phyloP scores from a whole-genome alignment of 2,329 filamentous ascomycete genomes.

The Fusarium praegraminearum region DNA sequence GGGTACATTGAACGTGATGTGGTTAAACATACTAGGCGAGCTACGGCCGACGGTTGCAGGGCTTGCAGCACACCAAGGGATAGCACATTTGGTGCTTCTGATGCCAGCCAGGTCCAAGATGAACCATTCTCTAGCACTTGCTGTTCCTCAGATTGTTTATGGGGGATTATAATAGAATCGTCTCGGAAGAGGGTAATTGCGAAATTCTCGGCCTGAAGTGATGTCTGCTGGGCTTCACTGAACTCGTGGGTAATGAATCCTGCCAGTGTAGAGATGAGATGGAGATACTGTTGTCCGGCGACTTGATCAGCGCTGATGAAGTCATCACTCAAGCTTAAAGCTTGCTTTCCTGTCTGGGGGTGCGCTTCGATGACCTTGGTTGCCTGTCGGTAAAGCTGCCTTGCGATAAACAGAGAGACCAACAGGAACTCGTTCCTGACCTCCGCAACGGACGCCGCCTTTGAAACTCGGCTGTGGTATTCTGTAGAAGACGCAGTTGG shows the following conservation, averaged over 20 bases:
- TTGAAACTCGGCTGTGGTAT: constrained; percentile 6
- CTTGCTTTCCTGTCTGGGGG: constrained; percentile 30
- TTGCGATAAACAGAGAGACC: constrained; percentile 54
- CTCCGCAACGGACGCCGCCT: constrained; percentile 45
- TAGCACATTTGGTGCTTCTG: constrained; percentile 51
- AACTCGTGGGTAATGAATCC: constrained; percentile 55
- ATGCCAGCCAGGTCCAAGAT: constrained; percentile 52
- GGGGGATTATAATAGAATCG: constrained; percentile 43
- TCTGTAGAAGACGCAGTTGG: neutral
- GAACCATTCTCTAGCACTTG: constrained; percentile 30
- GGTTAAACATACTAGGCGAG: constrained; percentile 50
- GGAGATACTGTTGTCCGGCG: constrained; percentile 53
- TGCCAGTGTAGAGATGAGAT: constrained; percentile 53
- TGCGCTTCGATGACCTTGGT: constrained; percentile 49
- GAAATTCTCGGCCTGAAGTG: constrained; percentile 50
- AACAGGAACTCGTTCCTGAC: constrained; percentile 56
- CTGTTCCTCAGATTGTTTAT: constrained; percentile 18
- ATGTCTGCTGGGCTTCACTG: constrained; percentile 53
- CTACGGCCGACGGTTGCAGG: constrained; percentile 51
- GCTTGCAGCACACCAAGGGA: constrained; percentile 56
- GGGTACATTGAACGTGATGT: neutral
- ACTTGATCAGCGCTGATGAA: constrained; percentile 47
- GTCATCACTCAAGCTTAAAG: constrained; percentile 51
- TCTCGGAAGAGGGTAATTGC: constrained; percentile 55
- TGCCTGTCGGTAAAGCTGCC: constrained; percentile 57